Evolutionary conservation across 2,329 filamentous ascomycete genomes (phyloP).

Genomic region (Mycosphaerella arachidis): DNA sequence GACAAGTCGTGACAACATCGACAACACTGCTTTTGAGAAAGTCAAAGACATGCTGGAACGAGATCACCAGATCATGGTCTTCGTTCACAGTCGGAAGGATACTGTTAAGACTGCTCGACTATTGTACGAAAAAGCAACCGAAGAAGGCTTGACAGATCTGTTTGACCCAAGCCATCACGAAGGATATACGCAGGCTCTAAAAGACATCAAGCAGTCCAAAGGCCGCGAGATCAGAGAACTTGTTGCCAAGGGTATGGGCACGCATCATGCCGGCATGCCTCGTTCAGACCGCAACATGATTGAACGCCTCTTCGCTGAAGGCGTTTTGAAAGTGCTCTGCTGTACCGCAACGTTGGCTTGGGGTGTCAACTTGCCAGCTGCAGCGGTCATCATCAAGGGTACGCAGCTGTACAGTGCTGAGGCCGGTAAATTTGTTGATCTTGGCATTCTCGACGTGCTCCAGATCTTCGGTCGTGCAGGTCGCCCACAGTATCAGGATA

Average conservation of each 20-base stretch:
- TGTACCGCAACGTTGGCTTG: slow-evolving; percentile 97
- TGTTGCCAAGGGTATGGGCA: slow-evolving; percentile 83
- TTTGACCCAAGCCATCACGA: slow-evolving; percentile 79
- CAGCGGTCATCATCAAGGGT: slow-evolving; percentile 95
- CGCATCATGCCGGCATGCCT: slow-evolving; percentile 96
- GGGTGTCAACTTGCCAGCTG: slow-evolving; percentile 97
- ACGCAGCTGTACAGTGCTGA: slow-evolving; percentile 96
- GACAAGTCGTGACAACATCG: slow-evolving; percentile 81
- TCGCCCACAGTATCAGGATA: slow-evolving; percentile 95
- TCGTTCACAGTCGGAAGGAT: slow-evolving; percentile 94
- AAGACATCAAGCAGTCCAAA: slow-evolving; percentile 80
- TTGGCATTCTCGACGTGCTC: slow-evolving; percentile 92
- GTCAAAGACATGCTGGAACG: slow-evolving; percentile 84
- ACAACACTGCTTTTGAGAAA: slow-evolving; percentile 85
- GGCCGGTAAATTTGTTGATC: slow-evolving; percentile 92
- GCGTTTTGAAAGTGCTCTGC: slow-evolving; percentile 93
- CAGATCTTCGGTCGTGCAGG: slow-evolving; percentile 98
- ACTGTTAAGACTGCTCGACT: slow-evolving; percentile 83
- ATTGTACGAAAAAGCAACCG: slow-evolving; percentile 78
- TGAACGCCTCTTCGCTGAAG: slow-evolving; percentile 84
- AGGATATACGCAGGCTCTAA: slow-evolving; percentile 71
- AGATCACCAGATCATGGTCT: slow-evolving; percentile 99
- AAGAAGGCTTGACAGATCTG: slow-evolving; percentile 72
- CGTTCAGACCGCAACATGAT: slow-evolving; percentile 92
- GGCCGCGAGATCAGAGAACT: slow-evolving; percentile 85